Evolutionary conservation across 805 yeast species (phyloP), one percentile per base, ranked within the genome.

Genomic region (Pichia gijzeniarum): DNA sequence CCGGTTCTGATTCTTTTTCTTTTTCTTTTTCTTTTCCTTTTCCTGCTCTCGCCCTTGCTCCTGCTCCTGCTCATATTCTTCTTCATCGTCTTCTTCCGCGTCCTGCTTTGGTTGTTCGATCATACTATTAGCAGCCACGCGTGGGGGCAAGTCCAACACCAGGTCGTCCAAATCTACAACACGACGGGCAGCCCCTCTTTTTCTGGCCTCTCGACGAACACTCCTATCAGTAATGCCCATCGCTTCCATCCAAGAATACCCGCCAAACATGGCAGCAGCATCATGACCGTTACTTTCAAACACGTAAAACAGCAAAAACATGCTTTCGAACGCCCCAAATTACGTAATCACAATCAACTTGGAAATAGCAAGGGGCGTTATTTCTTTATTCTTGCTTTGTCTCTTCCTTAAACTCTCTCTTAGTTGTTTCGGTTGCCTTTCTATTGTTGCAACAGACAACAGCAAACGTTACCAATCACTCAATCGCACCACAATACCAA

Each of bases 121-220:
- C 20, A 21, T 25, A 18, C 22, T 31, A n/a, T 18, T 7, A 19
- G 14, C 16, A 14, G 20, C 28, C 20, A 5, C 40, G 10, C 10
- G 32, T 3, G 50, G 49, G 6, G 59, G 60, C 7, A 58, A 47
- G 12, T 50, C 50, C 8, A 62, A 36, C 8, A 60, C 62, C 3
- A 61, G 43, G 14, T 53, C 61, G 13, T 54, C 51, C 25, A 59
- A 49, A 28, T 56, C 57, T 14, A 60, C 49, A 22, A 47, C 52
- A 27, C 68, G 41, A 18, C 51, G 48, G 10, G 62, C 65, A 13
- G 61, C 52, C 3, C 68, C 68, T 34, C 68, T 47, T 43, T 61
- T 58, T 20, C 68, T 47, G 2, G 57, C 51, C 48, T 60, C 67
- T 39, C 50, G 51, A 19, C 64, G 48, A 1, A 58, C 56, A 30